Evolutionary conservation across 2,329 filamentous ascomycete genomes (phyloP).

Genomic region (Chrysosphaeria jannelii): DNA sequence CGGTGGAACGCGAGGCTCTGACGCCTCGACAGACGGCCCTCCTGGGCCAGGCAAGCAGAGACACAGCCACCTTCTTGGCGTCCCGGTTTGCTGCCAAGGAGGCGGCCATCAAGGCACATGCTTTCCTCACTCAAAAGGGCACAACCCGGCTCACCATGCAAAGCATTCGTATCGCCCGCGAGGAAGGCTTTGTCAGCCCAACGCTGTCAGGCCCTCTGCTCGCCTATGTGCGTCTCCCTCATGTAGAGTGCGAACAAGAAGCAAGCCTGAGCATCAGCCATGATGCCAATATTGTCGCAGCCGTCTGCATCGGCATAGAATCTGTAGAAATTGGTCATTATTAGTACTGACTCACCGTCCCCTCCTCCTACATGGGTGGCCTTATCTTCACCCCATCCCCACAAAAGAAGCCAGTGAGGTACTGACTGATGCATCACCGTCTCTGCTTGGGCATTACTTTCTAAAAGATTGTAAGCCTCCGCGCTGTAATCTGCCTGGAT

Average conservation of each 20-base stretch:
- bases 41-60: too few species aligned
- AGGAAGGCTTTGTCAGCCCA: slow-evolving; percentile 1
- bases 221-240: slow-evolving; percentile 12
- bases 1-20: slow-evolving; percentile 9
- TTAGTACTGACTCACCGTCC: too few species aligned
- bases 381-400: too few species aligned
- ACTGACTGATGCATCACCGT: too few species aligned
- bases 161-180: slow-evolving; percentile 17
- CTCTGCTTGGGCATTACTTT: too few species aligned
- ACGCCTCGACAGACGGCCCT: slow-evolving; percentile 4
- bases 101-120: slow-evolving; percentile 41
- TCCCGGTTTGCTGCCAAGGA: slow-evolving; percentile 40
- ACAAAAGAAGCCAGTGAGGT: too few species aligned
- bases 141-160: slow-evolving; percentile 23
- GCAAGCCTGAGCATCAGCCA: slow-evolving; percentile 62
- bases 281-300: slow-evolving; percentile 55
- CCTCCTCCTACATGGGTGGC: too few species aligned
- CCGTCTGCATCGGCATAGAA: slow-evolving; percentile 25
- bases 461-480: too few species aligned
- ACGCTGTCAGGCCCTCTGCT: slow-evolving; percentile 12
- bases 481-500: too few species aligned
- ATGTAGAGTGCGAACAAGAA: slow-evolving; percentile 20
- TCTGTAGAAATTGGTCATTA: slow-evolving; percentile 1
- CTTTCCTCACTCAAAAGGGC: slow-evolving; percentile 11
- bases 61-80: slow-evolving; percentile 13